phyloP scores from a whole-genome alignment of 305 asterid species.

The Caryopteris hybrid region DNA sequence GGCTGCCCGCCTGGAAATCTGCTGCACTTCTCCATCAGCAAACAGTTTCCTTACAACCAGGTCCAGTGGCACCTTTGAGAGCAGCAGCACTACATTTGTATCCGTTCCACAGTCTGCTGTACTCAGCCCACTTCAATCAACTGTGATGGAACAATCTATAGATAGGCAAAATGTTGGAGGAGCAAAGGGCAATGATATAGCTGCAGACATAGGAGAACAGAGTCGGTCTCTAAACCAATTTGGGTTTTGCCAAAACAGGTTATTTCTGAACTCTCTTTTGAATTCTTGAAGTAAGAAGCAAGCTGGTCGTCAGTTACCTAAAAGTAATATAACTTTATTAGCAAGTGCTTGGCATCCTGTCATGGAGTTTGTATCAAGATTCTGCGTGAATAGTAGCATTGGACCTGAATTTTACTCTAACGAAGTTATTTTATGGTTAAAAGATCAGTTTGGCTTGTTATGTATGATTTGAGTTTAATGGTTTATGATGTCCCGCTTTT shows the following conservation, averaged over 20 bases:
- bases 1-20: conserved; percentile 44
- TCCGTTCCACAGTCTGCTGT: conserved; percentile 60
- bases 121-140: conserved; percentile 54
- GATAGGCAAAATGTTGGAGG: conserved; percentile 44
- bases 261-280: conserved; percentile 22
- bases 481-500: neutral
- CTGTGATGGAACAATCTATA: conserved; percentile 44
- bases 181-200: conserved; percentile 32
- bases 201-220: conserved; percentile 29
- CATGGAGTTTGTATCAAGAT: neutral
- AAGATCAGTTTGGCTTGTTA: neutral
- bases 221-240: conserved; percentile 33
- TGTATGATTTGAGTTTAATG: neutral
- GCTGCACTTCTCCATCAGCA: conserved; percentile 55
- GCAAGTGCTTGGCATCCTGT: neutral
- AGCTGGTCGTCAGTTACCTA: neutral
- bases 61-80: conserved; percentile 76
- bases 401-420: neutral
- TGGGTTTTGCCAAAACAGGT: conserved; percentile 59
- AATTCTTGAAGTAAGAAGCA: conserved; percentile 19
- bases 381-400: conserved; percentile 8
- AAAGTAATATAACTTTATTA: neutral
- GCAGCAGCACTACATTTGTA: conserved; percentile 53
- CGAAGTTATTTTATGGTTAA: neutral
- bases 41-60: conserved; percentile 75